These are phyloP conservation scores for Penicillium sclerotiorum DNA, from an alignment of 2,329 filamentous ascomycete species.

Conservation along the genomic window DNA sequence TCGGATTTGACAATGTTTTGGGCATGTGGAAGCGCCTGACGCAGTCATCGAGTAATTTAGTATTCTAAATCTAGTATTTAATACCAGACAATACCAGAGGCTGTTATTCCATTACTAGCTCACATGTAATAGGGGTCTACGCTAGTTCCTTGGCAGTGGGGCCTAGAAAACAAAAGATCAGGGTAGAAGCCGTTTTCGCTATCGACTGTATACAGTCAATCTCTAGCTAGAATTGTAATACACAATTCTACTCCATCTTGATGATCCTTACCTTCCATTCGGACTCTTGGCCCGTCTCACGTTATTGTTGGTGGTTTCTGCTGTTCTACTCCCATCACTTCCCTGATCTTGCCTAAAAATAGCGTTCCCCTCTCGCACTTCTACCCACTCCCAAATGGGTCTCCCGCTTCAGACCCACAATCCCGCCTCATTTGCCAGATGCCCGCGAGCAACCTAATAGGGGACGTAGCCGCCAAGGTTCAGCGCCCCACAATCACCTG, in stretches of 20 bases:
- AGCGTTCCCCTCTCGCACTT: background rate
- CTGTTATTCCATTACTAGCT: background rate
- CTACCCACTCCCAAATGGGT: background rate
- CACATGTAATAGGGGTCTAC: conserved; percentile 18
- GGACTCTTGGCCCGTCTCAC: too few relatives aligned
- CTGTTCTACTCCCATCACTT: too few relatives aligned
- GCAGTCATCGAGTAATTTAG: background rate
- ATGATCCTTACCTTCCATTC: too few relatives aligned
- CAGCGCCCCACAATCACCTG: background rate
- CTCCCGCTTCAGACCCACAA: background rate
- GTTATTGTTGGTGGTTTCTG: too few relatives aligned
- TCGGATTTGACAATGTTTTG: background rate
- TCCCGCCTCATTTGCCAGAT: background rate
- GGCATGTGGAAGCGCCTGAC: background rate
- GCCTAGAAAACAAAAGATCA: background rate
- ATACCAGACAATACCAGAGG: background rate
- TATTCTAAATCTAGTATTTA: background rate
- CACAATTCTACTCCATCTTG: too few relatives aligned
- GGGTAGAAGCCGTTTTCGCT: background rate
- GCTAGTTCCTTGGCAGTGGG: background rate
- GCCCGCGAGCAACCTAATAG: background rate
- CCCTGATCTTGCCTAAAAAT: too few relatives aligned
- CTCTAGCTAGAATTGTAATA: too few relatives aligned
- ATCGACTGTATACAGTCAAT: background rate
- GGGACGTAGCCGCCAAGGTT: background rate